Evolutionary conservation across 331 rosid species (phyloP).

Genomic region (Dryas integrifolia): DNA sequence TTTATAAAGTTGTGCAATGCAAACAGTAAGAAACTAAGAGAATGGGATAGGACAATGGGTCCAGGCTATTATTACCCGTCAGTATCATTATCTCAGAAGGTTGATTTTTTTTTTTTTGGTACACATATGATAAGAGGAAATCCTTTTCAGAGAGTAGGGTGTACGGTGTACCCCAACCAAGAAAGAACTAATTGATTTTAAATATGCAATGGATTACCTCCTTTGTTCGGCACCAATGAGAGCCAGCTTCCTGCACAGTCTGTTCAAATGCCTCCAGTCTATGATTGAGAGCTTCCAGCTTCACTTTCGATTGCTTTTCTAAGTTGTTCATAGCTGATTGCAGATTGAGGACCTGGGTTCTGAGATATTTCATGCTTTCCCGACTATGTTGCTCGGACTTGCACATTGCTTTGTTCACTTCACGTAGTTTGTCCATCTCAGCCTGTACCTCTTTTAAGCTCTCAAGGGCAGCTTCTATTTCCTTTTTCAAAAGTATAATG

Average conservation of each 20-base stretch:
- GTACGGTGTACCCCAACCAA: slow-evolving; percentile 5
- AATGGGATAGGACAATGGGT: neutral
- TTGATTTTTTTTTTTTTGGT: neutral
- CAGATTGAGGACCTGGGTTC: slow-evolving; percentile 49
- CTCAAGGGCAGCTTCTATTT: slow-evolving; percentile 74
- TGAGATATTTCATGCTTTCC: slow-evolving; percentile 49
- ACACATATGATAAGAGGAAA: neutral
- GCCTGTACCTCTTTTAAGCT: slow-evolving; percentile 74
- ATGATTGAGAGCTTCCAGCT: slow-evolving; percentile 52
- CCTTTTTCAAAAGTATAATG: slow-evolving; percentile 71
- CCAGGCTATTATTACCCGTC: neutral
- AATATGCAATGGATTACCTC: slow-evolving; percentile 46
- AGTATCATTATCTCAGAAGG: slow-evolving; percentile 1
- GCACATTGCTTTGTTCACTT: slow-evolving; percentile 62
- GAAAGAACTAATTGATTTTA: neutral
- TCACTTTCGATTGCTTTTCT: slow-evolving; percentile 53
- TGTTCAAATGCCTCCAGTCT: slow-evolving; percentile 47
- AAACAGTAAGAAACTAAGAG: slow-evolving; percentile 5
- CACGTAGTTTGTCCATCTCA: slow-evolving; percentile 68
- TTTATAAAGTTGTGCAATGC: slow-evolving; percentile 6
- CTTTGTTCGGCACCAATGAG: slow-evolving; percentile 50
- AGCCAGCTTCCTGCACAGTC: slow-evolving; percentile 52
- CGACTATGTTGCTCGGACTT: slow-evolving; percentile 48
- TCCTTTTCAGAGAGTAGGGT: neutral
- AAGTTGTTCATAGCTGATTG: slow-evolving; percentile 50